A percentile compares a stretch with the other conserved stretches of the same genome.
Conservation (phyloP, 208 protist genomes). For the Crithidia mellificae region DNA sequence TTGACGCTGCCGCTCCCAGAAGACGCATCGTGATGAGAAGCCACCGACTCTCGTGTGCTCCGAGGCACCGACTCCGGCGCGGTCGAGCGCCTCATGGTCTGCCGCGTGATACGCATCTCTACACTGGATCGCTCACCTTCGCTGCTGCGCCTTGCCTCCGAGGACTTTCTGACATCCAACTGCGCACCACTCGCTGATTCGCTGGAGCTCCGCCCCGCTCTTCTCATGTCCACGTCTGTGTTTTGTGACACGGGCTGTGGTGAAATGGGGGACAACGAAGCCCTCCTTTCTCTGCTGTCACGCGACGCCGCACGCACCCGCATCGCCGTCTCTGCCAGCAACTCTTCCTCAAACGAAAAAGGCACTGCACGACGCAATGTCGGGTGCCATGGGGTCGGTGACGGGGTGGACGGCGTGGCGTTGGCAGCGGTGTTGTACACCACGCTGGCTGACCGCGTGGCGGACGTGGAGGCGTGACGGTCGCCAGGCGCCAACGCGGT, state of each 20-base stretch:
- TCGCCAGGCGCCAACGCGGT: not conserved
- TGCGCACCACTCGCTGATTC: too few relatives aligned
- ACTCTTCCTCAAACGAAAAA: not conserved
- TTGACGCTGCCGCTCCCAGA: not conserved
- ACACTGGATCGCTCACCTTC: not conserved
- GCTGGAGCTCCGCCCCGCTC: too few relatives aligned
- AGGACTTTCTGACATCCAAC: too few relatives aligned
- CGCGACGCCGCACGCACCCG: too few relatives aligned
- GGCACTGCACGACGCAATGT: not conserved
- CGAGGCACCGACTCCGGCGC: not conserved
- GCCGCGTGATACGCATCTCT: not conserved
- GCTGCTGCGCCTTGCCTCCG: too few relatives aligned
- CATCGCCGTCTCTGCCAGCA: not conserved
- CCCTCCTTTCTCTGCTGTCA: not conserved
- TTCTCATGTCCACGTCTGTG: too few relatives aligned
- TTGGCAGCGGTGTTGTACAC: not conserved
- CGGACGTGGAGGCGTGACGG: not conserved
- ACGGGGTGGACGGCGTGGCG: too few relatives aligned
- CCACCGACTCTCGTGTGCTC: not conserved
- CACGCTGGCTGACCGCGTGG: conserved; percentile 1
- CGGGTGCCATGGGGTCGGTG: not conserved
- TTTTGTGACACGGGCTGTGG: not conserved
- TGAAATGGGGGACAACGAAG: not conserved
- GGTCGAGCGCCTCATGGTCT: not conserved
- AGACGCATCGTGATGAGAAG: not conserved